Percentiles rank a stretch among this genome's conserved stretches.
These are phyloP conservation scores for Zarea fungicola DNA, from an alignment of 2,329 filamentous ascomycete genomes.

Conservation along the genomic window DNA sequence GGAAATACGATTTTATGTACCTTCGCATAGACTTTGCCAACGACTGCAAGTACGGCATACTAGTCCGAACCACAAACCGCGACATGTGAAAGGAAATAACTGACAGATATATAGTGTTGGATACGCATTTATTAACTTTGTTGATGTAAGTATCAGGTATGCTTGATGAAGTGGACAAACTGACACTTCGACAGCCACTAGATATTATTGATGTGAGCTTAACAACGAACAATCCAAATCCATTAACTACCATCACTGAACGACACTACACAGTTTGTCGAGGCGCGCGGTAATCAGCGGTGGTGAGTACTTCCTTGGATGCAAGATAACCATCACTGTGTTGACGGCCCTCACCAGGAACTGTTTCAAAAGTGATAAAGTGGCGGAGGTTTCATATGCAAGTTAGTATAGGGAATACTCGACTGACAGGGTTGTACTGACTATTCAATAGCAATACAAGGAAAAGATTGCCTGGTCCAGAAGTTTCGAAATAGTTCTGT, in stretches of 20 bases:
- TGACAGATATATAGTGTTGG: slow-evolving; percentile 61
- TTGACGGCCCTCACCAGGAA: slow-evolving; percentile 47
- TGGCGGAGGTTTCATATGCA: slow-evolving; percentile 91
- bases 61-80: too few species aligned
- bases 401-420: slow-evolving; percentile 50
- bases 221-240: not conserved
- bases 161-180: slow-evolving; percentile 30
- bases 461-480: slow-evolving; percentile 81
- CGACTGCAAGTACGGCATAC: slow-evolving; percentile 64
- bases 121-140: slow-evolving; percentile 96
- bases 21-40: slow-evolving; percentile 84
- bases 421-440: slow-evolving; percentile 20
- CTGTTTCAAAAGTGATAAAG: slow-evolving; percentile 76
- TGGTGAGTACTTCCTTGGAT: slow-evolving; percentile 44
- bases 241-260: not conserved
- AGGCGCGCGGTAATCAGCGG: slow-evolving; percentile 62
- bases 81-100: not conserved
- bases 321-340: not conserved
- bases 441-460: slow-evolving; percentile 67
- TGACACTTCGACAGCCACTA: slow-evolving; percentile 46
- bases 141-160: slow-evolving; percentile 53
- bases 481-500: slow-evolving; percentile 97
- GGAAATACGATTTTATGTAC: slow-evolving; percentile 93
- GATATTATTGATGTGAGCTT: slow-evolving; percentile 64
- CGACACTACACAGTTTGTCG: slow-evolving; percentile 57